A percentile compares a stretch with the other conserved stretches of the same genome.
Conservation (phyloP, 768 basidiomycete species). For the Lactifluus hygrophoroides region DNA sequence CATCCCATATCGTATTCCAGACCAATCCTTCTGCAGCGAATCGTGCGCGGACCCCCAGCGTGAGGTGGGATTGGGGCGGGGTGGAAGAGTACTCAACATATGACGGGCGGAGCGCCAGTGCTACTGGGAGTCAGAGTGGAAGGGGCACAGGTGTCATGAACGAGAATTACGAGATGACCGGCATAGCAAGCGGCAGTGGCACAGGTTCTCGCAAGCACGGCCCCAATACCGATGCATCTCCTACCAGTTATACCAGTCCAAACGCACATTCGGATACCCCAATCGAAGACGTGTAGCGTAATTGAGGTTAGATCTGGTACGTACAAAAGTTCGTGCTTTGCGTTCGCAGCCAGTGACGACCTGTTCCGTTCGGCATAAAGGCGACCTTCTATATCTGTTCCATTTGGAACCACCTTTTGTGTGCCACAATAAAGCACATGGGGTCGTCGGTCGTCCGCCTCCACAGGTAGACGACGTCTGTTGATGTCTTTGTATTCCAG, state of each 20-base stretch:
- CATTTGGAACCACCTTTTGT: too few relatives aligned
- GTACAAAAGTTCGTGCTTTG: too few relatives aligned
- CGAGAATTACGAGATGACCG: slow-evolving; percentile 12
- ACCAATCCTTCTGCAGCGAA: background rate
- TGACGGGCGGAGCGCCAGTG: background rate
- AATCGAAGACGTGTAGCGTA: background rate
- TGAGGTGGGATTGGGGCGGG: slow-evolving; percentile 15
- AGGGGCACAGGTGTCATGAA: background rate
- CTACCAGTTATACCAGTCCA: background rate
- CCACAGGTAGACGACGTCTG: too few relatives aligned
- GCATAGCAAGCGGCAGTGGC: background rate
- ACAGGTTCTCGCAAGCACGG: background rate
- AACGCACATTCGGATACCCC: background rate
- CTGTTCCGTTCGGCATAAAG: too few relatives aligned
- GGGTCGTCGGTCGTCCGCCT: too few relatives aligned
- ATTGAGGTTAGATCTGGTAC: background rate
- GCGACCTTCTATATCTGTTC: too few relatives aligned
- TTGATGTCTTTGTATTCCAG: too few relatives aligned
- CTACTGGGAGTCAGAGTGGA: background rate
- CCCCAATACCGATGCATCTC: background rate
- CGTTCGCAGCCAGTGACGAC: too few relatives aligned
- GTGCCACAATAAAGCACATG: too few relatives aligned
- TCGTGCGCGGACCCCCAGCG: background rate
- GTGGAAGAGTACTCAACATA: background rate
- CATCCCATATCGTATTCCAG: slow-evolving; percentile 10